Evolutionary conservation across 2,329 filamentous ascomycete genomes (phyloP).

Genomic region (Colletotrichum acutatum): DNA sequence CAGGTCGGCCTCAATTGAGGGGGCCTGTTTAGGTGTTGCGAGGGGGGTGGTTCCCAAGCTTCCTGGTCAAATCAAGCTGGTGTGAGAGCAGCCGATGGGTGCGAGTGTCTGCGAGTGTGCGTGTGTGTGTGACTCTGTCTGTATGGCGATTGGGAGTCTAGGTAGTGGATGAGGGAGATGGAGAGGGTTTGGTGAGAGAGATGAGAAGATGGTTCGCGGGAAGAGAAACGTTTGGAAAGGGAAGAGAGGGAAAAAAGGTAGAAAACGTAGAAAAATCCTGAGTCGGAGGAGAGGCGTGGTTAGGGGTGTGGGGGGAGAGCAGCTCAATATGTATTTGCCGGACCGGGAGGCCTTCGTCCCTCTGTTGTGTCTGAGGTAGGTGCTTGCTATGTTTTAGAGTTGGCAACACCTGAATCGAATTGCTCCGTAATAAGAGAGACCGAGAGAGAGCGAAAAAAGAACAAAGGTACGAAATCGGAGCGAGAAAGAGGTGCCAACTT

Average conservation of each 20-base stretch:
- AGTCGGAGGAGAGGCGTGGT: constrained; percentile 11
- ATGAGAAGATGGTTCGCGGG: constrained; percentile 14
- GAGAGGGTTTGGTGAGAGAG: background rate
- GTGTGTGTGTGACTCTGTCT: background rate
- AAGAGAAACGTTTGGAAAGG: constrained; percentile 11
- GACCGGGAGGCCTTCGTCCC: constrained; percentile 34
- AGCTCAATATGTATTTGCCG: constrained; percentile 35
- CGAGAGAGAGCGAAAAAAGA: background rate
- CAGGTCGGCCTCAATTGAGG: constrained; percentile 1
- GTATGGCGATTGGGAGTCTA: background rate
- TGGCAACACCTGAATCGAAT: constrained; percentile 16
- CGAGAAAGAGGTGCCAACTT: background rate
- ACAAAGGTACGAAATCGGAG: constrained; percentile 3
- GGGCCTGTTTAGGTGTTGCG: background rate
- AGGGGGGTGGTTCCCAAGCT: background rate
- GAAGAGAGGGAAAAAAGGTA: constrained; percentile 14
- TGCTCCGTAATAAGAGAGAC: background rate
- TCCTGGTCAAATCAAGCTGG: background rate
- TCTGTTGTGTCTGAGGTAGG: constrained; percentile 8
- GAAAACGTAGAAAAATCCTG: constrained; percentile 28
- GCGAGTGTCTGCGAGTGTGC: background rate
- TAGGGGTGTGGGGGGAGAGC: constrained; percentile 33
- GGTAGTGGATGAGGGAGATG: background rate
- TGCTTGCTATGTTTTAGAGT: constrained; percentile 2
- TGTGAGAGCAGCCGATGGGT: background rate